Evolutionary conservation across 331 rosid genomes (phyloP).

Genomic region (Dryas integrifolia): DNA sequence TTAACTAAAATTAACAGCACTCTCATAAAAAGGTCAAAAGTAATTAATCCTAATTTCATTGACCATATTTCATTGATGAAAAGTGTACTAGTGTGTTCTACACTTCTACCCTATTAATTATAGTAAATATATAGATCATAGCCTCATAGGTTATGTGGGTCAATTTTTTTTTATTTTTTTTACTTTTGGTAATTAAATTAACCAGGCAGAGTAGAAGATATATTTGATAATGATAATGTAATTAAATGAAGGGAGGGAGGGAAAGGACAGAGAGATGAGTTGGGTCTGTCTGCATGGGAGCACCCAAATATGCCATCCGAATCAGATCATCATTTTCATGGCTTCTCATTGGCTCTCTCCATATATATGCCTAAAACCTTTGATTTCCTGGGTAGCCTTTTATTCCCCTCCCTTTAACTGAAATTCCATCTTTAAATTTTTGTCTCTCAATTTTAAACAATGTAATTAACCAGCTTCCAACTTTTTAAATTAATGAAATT

Average conservation of each 20-base stretch:
- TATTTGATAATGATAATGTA: constrained; percentile 41
- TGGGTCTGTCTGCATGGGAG: constrained; percentile 48
- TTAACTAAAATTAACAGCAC: not conserved
- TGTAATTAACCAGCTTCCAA: not conserved
- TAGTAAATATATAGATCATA: not conserved
- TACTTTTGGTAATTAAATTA: not conserved
- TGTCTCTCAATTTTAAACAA: not conserved
- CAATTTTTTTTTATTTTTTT: not conserved
- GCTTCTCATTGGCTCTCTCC: constrained; percentile 41
- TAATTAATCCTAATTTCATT: not conserved
- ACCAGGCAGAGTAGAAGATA: not conserved
- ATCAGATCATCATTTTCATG: constrained; percentile 63
- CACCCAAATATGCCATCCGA: constrained; percentile 64
- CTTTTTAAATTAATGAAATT: not conserved
- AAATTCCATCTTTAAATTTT: constrained; percentile 11
- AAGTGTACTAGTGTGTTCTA: not conserved
- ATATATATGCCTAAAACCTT: constrained; percentile 18
- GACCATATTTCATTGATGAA: not conserved
- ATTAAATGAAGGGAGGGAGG: constrained; percentile 24
- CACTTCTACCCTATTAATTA: not conserved
- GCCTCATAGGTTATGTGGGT: not conserved
- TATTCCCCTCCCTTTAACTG: constrained; percentile 8
- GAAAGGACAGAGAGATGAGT: constrained; percentile 22
- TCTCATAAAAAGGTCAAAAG: not conserved
- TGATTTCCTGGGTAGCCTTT: constrained; percentile 21